Conservation (phyloP, 306 rosid genomes). For the Styphnolobium japonicum region DNA sequence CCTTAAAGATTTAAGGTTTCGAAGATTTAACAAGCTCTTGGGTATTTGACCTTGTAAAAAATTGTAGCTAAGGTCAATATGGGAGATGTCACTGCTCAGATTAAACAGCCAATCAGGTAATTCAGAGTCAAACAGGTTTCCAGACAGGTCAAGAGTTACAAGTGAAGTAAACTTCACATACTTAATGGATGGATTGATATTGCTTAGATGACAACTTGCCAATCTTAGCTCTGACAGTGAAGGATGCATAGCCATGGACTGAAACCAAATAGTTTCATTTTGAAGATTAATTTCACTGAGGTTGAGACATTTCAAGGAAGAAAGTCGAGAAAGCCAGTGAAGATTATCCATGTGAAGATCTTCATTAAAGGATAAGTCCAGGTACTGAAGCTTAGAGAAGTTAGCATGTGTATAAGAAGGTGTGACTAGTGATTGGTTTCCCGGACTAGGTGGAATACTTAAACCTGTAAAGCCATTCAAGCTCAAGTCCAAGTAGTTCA, state of each 20-base stretch:
- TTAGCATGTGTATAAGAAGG: not conserved
- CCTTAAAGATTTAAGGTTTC: not conserved
- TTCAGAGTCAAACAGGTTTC: conserved; percentile 14
- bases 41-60: not conserved
- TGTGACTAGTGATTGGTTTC: too few relatives aligned
- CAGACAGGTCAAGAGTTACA: conserved; percentile 5
- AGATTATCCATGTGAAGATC: too few relatives aligned
- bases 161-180: conserved; percentile 23
- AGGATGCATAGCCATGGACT: not conserved
- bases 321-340: too few relatives aligned
- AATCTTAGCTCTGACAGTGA: not conserved
- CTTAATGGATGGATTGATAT: not conserved
- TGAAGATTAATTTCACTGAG: not conserved
- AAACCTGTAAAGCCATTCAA: too few relatives aligned
- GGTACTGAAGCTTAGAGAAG: not conserved
- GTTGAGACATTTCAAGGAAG: too few relatives aligned
- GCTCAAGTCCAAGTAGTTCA: too few relatives aligned
- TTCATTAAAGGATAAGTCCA: not conserved
- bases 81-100: not conserved
- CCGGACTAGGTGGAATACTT: too few relatives aligned
- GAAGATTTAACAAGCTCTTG: not conserved
- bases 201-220: not conserved
- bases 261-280: not conserved
- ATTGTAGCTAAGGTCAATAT: not conserved
- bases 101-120: conserved; percentile 31